These are phyloP conservation scores for Lolium multiflorum DNA, from an alignment of 176 grass and related monocot species.

Conservation along the genomic window DNA sequence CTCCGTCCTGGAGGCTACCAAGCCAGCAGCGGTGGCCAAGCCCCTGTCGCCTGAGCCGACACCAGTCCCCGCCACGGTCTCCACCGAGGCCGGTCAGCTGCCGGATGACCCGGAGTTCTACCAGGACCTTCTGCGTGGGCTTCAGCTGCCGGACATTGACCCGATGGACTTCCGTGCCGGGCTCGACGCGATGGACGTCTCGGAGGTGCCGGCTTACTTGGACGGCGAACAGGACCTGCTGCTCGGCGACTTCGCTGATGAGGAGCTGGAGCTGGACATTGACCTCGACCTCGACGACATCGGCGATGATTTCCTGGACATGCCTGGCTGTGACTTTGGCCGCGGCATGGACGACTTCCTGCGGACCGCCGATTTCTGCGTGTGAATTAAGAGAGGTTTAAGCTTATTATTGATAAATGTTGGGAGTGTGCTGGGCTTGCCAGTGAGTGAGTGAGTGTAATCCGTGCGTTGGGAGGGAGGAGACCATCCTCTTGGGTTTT, in stretches of 20 bases:
- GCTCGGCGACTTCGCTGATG: conserved; percentile 36
- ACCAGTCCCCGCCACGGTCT: not conserved
- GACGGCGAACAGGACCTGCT: conserved; percentile 46
- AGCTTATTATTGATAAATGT: not conserved
- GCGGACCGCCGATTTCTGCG: conserved; percentile 50
- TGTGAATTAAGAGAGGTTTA: conserved; percentile 43
- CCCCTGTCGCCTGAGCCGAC: conserved; percentile 15
- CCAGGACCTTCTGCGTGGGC: conserved; percentile 37
- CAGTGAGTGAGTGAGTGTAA: not conserved
- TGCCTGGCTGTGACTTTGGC: conserved; percentile 41
- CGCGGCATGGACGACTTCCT: conserved; percentile 55
- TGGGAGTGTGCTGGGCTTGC: conserved; percentile 39
- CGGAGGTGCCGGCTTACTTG: conserved; percentile 18
- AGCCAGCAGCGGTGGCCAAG: not conserved
- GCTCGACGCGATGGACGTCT: conserved; percentile 43
- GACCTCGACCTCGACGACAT: conserved; percentile 55
- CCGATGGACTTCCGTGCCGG: conserved; percentile 56
- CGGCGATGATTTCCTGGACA: conserved; percentile 41
- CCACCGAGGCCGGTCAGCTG: not conserved
- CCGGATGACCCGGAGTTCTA: conserved; percentile 53
- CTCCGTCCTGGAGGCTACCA: conserved; percentile 49
- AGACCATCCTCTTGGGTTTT: conserved; percentile 60
- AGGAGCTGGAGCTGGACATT: conserved; percentile 47
- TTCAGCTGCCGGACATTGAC: conserved; percentile 52
- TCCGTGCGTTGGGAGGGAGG: conserved; percentile 25